Evolutionary conservation across 371 early-diverging fungal genomes (phyloP).

Genomic region (Chytridium lagenaria): DNA sequence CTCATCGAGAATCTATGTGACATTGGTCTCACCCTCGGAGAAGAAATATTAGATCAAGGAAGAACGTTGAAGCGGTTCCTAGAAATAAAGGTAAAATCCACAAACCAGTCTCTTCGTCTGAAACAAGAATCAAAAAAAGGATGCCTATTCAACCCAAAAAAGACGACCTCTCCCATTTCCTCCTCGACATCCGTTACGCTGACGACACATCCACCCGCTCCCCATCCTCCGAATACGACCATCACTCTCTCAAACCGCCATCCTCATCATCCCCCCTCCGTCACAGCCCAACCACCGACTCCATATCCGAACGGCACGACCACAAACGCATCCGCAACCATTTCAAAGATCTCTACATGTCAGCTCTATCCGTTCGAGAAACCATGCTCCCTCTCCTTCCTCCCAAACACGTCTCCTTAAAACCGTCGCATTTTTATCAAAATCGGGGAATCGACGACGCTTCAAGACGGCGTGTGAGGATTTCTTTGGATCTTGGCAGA

Average conservation of each 20-base stretch:
- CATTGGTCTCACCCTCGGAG: neutral
- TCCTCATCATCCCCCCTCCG: neutral
- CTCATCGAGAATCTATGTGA: neutral
- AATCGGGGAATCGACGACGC: neutral
- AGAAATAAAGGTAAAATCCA: neutral
- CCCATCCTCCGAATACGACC: too few relatives aligned
- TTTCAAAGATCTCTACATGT: neutral
- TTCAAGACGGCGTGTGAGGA: neutral
- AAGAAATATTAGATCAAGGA: neutral
- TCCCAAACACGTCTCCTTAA: neutral
- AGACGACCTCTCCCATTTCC: neutral
- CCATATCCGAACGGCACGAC: too few relatives aligned
- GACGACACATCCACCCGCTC: neutral
- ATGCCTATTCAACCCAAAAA: neutral
- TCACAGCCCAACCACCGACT: neutral
- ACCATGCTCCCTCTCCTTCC: neutral
- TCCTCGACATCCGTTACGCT: neutral
- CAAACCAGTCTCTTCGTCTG: neutral
- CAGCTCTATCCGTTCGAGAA: neutral
- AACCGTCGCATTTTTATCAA: neutral
- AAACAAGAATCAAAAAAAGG: neutral
- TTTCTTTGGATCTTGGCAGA: constrained; percentile 8
- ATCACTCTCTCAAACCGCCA: too few relatives aligned
- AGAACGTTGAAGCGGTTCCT: neutral
- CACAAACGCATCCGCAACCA: too few relatives aligned